phyloP scores from a whole-genome alignment of 2,329 filamentous ascomycete genomes.

The Aspergillus clavatus region DNA sequence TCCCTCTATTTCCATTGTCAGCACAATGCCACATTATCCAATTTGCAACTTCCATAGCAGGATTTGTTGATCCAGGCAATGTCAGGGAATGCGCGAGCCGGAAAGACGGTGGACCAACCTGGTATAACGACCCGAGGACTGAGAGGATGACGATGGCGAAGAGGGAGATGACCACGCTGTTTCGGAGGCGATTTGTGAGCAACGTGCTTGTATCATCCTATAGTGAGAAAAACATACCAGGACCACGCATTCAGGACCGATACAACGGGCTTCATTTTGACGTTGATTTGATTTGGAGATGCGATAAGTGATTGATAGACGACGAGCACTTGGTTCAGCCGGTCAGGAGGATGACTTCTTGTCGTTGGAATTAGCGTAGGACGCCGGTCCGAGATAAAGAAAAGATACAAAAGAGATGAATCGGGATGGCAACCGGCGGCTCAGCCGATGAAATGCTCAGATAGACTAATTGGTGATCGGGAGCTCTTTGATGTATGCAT shows the following conservation, averaged over 20 bases:
- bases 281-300: conserved; percentile 9
- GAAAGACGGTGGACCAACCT: conserved; percentile 41
- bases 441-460: conserved; percentile 1
- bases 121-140: conserved; percentile 67
- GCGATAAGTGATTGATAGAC: conserved; percentile 1
- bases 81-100: background rate
- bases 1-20: conserved; percentile 45
- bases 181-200: conserved; percentile 11
- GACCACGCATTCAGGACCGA: conserved; percentile 90
- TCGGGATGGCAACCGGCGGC: background rate
- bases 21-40: conserved; percentile 1
- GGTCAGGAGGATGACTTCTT: background rate
- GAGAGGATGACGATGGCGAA: conserved; percentile 63
- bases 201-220: background rate
- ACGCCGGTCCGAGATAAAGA: background rate
- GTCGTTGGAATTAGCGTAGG: background rate
- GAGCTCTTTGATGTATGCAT: background rate
- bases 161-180: conserved; percentile 64
- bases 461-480: conserved; percentile 1
- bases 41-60: background rate
- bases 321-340: background rate
- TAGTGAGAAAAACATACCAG: conserved; percentile 60
- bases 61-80: background rate
- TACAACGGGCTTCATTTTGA: conserved; percentile 89
- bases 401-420: background rate